Conservation (phyloP, 164 flowering plant genomes). For the Saururus chinensis region DNA sequence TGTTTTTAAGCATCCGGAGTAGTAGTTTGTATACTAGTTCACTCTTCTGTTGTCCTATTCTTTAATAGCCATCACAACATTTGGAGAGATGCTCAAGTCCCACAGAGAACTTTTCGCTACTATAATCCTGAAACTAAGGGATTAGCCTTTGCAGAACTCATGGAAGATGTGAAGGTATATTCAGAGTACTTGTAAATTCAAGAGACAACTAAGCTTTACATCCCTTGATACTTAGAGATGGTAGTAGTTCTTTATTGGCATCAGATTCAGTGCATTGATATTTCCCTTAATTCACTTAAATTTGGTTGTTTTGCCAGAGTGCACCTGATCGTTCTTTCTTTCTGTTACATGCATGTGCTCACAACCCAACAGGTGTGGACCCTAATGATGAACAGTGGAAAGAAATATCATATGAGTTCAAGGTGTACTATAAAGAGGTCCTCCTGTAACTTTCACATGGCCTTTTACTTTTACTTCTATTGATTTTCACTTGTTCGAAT, state of each 20-base stretch:
- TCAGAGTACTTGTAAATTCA: not conserved
- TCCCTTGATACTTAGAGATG: not conserved
- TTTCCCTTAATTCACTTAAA: conserved; percentile 1
- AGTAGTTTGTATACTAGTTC: no score
- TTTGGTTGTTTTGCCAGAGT: conserved; percentile 31
- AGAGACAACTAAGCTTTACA: not conserved
- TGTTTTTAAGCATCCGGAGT: no score
- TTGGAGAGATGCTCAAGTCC: conserved; percentile 95
- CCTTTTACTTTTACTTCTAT: no score
- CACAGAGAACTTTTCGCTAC: conserved; percentile 73
- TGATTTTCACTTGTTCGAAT: no score
- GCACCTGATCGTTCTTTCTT: conserved; percentile 95
- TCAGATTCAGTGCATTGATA: not conserved
- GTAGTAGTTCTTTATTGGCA: not conserved
- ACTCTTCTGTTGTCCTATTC: not conserved
- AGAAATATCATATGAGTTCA: conserved; percentile 69
- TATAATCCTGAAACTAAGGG: conserved; percentile 82
- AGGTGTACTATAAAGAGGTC: not conserved
- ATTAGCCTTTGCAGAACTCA: conserved; percentile 64
- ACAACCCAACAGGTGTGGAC: conserved; percentile 99
- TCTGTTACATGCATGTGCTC: conserved; percentile 98
- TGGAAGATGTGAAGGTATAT: conserved; percentile 81
- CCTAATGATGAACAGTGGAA: conserved; percentile 94
- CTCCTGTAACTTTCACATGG: not conserved
- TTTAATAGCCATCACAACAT: conserved; percentile 60